A percentile compares a stretch with the other conserved stretches of the same genome.
These are phyloP conservation scores for Arachnomyces sp. DNA, from an alignment of 2,329 filamentous ascomycete species.

Conservation along the genomic window DNA sequence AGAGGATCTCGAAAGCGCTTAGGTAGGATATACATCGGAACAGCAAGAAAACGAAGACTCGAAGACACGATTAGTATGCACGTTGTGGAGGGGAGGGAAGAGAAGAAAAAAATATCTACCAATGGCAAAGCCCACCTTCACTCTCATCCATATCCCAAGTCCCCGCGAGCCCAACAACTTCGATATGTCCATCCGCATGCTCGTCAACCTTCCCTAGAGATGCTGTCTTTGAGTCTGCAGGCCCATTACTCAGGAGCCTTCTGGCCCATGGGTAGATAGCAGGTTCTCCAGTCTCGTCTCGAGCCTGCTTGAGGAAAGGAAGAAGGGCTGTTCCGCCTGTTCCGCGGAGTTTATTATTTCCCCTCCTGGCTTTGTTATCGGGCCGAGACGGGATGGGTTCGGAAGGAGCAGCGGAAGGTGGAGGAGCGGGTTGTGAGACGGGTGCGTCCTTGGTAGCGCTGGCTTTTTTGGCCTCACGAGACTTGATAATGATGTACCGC, in stretches of 20 bases:
- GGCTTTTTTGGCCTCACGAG: conserved; percentile 49
- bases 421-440: conserved; percentile 32
- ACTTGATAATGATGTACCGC: conserved; percentile 88
- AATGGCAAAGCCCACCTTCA: conserved; percentile 54
- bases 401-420: conserved; percentile 11
- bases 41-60: too few species aligned
- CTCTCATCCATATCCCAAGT: conserved; percentile 85
- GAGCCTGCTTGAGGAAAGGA: conserved; percentile 89
- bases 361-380: conserved; percentile 31
- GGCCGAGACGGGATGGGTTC: conserved; percentile 13
- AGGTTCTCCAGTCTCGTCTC: conserved; percentile 91
- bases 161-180: conserved; percentile 66
- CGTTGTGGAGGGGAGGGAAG: not conserved
- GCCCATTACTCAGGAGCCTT: conserved; percentile 48
- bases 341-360: conserved; percentile 61
- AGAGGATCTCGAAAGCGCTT: too few species aligned
- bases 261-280: conserved; percentile 63
- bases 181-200: conserved; percentile 45
- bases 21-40: too few species aligned
- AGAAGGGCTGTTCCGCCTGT: conserved; percentile 92
- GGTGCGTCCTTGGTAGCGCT: conserved; percentile 36
- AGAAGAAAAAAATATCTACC: conserved; percentile 27
- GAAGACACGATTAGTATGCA: not conserved
- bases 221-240: conserved; percentile 28
- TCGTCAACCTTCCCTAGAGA: conserved; percentile 46